Base-by-base conservation (phyloP, 192 early-diverging fungal genomes). In the Dimargaris xerosporica region DNA sequence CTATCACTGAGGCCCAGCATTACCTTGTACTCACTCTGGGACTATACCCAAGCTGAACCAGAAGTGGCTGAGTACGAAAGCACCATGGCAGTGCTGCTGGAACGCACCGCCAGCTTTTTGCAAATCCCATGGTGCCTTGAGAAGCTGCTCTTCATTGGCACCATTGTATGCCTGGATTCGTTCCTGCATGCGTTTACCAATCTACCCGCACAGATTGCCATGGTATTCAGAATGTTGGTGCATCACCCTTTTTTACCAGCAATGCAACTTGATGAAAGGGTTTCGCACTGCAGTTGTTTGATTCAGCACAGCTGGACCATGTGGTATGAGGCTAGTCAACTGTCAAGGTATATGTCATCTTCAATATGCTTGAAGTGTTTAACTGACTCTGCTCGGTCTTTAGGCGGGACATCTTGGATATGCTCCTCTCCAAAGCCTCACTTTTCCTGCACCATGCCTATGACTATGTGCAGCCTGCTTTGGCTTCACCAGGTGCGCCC, bases 291-390 rank as follows among this genome's bases (percentile, higher is more conserved):
- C 83, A 85, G 61, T 79, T 76, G n/a, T n/a, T n/a, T n/a, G n/a
- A n/a, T n/a, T n/a, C n/a, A n/a, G n/a, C n/a, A n/a, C n/a, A n/a
- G n/a, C n/a, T n/a, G n/a, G n/a, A 99, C 78, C 94, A 98, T 73
- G 81, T 84, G 44, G 90, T 99, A 31, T 85, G 96, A 26, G 96
- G 93, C 10, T 94, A 99, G 71, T 83, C 90, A 54, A 85, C 86
- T 16, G 86, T 99, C 67, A 99, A 99, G 72, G 80, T 99, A 31
- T 97, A 97, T 58, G 91, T 97, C 53, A 96, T 99, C 39, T 98
- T 93, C 66, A 96, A 95, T 66, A 81, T 86, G 31, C 76, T 99
- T 48, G 96, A 99, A 72, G 87, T 93, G 42, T 89, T 88, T 64
- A 94, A 99, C 72, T 85, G 90, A 48, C 79, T 99, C 4, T 90